phyloP scores from a whole-genome alignment of 306 rosid species.

The Boehmeria nivea region DNA sequence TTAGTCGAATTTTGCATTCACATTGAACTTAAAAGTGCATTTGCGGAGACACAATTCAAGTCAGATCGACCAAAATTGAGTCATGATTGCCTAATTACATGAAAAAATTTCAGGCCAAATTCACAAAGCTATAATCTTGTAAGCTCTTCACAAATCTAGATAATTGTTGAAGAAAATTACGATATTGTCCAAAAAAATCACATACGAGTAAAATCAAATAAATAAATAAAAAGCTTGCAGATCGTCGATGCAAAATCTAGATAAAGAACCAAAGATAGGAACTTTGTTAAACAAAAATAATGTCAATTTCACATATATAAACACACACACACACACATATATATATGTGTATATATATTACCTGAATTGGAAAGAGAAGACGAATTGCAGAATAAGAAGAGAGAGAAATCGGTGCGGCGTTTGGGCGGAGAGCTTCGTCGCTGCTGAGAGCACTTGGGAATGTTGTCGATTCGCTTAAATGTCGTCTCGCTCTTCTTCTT shows the following conservation, averaged over 20 bases:
- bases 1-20: too few species aligned
- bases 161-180: too few species aligned
- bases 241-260: background rate
- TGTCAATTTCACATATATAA: background rate
- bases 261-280: too few species aligned
- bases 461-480: slow-evolving; percentile 25
- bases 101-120: background rate
- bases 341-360: background rate
- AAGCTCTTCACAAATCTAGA: background rate
- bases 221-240: background rate
- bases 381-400: slow-evolving; percentile 21
- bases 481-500: too few species aligned
- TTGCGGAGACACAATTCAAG: background rate
- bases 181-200: too few species aligned
- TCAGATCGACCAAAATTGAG: background rate
- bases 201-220: too few species aligned
- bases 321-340: background rate
- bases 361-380: slow-evolving; percentile 22
- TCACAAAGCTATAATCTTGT: slow-evolving; percentile 3
- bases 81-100: too few species aligned
- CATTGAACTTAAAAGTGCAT: background rate
- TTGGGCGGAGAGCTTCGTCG: slow-evolving; percentile 67
- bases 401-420: slow-evolving; percentile 50
- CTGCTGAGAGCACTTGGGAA: slow-evolving; percentile 48
- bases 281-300: background rate